These are phyloP conservation scores for Stachybotrys echinatus DNA, from an alignment of 2,329 filamentous ascomycete species.

Conservation along the genomic window DNA sequence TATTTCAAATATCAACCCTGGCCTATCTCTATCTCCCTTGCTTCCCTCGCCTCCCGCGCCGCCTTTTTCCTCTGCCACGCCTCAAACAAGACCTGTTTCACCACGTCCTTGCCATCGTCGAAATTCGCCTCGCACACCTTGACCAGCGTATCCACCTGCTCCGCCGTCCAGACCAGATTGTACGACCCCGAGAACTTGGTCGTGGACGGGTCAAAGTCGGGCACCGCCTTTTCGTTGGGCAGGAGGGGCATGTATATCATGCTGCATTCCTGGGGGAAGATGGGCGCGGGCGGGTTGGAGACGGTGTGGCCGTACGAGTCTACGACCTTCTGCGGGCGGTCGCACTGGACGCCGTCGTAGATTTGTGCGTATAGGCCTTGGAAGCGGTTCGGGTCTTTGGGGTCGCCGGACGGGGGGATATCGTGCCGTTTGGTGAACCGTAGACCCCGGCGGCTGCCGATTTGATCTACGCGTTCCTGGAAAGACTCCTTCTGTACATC, in stretches of 20 bases:
- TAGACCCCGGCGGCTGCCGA: slow-evolving; percentile 5
- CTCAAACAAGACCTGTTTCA: slow-evolving; percentile 2
- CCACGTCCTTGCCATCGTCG: not conserved
- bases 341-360: slow-evolving; percentile 4
- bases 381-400: slow-evolving; percentile 2
- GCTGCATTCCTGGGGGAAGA: slow-evolving; percentile 3
- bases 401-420: not conserved
- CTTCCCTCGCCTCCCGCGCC: slow-evolving; percentile 1
- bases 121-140: slow-evolving; percentile 6
- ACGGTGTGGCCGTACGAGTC: slow-evolving; percentile 7
- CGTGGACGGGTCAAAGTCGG: slow-evolving; percentile 5
- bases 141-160: slow-evolving; percentile 4
- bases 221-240: slow-evolving; percentile 1
- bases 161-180: slow-evolving; percentile 5
- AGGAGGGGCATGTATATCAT: slow-evolving; percentile 8
- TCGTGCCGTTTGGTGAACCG: slow-evolving; percentile 2
- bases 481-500: slow-evolving; percentile 6
- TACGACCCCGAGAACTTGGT: slow-evolving; percentile 8
- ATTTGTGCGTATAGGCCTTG: slow-evolving; percentile 5
- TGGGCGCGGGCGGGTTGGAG: slow-evolving; percentile 4
- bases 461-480: slow-evolving; percentile 6
- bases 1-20: too few species aligned
- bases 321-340: slow-evolving; percentile 3
- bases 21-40: too few species aligned
- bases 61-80: slow-evolving; percentile 5